Evolutionary conservation across 106 monocot species (phyloP).

Genomic region (Dioscorea zingiberensis): DNA sequence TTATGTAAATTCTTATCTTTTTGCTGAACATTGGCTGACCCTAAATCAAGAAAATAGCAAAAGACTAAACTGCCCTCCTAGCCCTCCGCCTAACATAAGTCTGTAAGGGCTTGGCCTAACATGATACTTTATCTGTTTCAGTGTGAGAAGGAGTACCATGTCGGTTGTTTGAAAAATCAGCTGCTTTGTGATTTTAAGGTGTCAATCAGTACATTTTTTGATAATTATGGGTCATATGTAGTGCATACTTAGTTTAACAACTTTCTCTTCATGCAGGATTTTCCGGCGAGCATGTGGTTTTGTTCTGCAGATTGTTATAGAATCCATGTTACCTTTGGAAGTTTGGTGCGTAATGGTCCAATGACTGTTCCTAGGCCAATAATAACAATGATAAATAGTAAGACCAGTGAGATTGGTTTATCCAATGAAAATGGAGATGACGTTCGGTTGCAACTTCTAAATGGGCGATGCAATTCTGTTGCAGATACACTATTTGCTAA

Average conservation of each 20-base stretch:
- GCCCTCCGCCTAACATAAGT: no score
- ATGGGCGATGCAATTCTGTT: constrained; percentile 23
- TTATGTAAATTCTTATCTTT: not conserved
- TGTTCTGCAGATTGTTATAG: constrained; percentile 41
- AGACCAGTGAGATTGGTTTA: not conserved
- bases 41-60: no score
- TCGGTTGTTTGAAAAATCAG: not conserved
- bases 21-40: no score
- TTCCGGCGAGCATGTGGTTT: constrained; percentile 33
- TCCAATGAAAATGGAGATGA: constrained; percentile 9
- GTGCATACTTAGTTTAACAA: not conserved
- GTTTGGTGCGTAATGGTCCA: constrained; percentile 2
- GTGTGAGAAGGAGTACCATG: constrained; percentile 2
- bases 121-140: not conserved
- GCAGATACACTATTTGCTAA: constrained; percentile 22
- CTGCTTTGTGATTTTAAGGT: not conserved
- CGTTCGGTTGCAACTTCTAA: constrained; percentile 49
- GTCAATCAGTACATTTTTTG: not conserved
- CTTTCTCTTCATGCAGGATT: not conserved
- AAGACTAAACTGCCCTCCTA: no score
- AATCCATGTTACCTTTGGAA: constrained; percentile 21
- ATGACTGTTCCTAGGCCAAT: constrained; percentile 15
- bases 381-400: constrained; percentile 15
- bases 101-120: no score
- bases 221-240: not conserved